Percentiles rank a stretch among this genome's conserved stretches.
These are phyloP conservation scores for Dichomitus squalens DNA, from an alignment of 1,284 basidiomycete species.

Conservation along the genomic window DNA sequence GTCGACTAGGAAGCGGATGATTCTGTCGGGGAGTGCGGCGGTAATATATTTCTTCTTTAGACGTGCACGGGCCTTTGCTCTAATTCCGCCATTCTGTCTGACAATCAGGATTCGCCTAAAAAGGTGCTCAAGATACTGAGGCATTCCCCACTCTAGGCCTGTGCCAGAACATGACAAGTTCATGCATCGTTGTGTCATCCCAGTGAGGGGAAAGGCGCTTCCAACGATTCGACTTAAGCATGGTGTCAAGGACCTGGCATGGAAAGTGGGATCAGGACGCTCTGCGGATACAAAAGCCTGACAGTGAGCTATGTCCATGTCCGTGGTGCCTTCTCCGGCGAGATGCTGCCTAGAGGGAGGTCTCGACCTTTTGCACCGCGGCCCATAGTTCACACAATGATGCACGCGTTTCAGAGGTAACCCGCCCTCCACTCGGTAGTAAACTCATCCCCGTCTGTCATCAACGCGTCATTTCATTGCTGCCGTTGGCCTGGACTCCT, in stretches of 20 bases:
- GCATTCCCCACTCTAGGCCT: constrained; percentile 43
- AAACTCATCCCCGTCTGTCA: constrained; percentile 50
- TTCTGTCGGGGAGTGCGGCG: constrained; percentile 63
- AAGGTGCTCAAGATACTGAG: background rate
- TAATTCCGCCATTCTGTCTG: constrained; percentile 58
- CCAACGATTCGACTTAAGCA: constrained; percentile 53
- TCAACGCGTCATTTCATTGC: background rate
- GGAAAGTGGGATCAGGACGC: too few species aligned
- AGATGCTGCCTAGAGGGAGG: constrained; percentile 35
- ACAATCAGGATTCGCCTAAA: background rate
- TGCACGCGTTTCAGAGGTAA: constrained; percentile 51
- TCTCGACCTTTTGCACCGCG: background rate
- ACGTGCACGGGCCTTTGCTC: constrained; percentile 46
- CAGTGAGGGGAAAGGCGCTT: constrained; percentile 44
- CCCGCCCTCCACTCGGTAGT: constrained; percentile 58
- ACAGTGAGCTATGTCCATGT: constrained; percentile 59
- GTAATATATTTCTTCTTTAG: constrained; percentile 56
- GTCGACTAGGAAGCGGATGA: constrained; percentile 58
- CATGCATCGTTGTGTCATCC: constrained; percentile 43
- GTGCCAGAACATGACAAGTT: constrained; percentile 59
- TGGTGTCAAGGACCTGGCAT: constrained; percentile 54
- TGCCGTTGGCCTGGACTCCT: too few species aligned
- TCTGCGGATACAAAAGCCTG: constrained; percentile 34
- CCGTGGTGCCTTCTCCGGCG: constrained; percentile 46
- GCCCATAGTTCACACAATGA: constrained; percentile 5